Percentiles rank a stretch among this genome's conserved stretches.
phyloP scores from a whole-genome alignment of 2,329 filamentous ascomycete genomes.

The Onygena corvina region DNA sequence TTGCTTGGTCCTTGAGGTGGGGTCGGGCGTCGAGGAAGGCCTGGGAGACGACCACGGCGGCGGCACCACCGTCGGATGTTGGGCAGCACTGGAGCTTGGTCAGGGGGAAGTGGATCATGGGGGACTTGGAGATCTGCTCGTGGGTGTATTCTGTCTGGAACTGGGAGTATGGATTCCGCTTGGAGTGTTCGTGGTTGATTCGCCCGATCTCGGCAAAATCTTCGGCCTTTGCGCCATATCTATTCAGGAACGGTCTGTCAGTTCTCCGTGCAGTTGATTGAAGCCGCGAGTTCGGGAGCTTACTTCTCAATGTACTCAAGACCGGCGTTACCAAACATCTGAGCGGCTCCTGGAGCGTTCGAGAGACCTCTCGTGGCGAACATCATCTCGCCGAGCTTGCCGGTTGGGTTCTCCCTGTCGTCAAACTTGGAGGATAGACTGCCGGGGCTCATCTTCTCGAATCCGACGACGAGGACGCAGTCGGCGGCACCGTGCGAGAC shows the following conservation, averaged over 20 bases:
- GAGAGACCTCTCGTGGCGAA: conserved; percentile 65
- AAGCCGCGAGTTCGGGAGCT: conserved; percentile 24
- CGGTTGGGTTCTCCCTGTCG: conserved; percentile 69
- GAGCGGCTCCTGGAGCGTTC: conserved; percentile 73
- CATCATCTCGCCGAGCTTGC: conserved; percentile 66
- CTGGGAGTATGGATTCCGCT: conserved; percentile 93
- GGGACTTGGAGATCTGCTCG: conserved; percentile 63
- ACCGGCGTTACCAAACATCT: conserved; percentile 92
- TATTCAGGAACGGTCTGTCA: conserved; percentile 23
- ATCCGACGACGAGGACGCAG: conserved; percentile 82
- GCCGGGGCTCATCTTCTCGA: conserved; percentile 98
- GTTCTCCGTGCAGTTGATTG: not conserved
- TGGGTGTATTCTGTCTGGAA: conserved; percentile 85
- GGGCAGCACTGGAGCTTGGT: conserved; percentile 99
- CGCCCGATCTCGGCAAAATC: conserved; percentile 94
- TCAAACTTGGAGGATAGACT: conserved; percentile 72
- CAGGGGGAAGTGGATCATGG: conserved; percentile 72
- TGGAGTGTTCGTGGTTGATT: conserved; percentile 84
- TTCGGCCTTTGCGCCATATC: conserved; percentile 65
- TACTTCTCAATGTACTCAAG: conserved; percentile 89
- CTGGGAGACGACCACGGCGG: conserved; percentile 79
- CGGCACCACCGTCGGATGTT: conserved; percentile 83
- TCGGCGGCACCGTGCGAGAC: conserved; percentile 70
- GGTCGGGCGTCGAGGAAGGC: conserved; percentile 75
- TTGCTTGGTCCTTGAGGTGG: conserved; percentile 67